Percentiles rank a stretch among this genome's conserved stretches.
Evolutionary conservation across 768 basidiomycete genomes (phyloP).

Genomic region (Russula vinacea): DNA sequence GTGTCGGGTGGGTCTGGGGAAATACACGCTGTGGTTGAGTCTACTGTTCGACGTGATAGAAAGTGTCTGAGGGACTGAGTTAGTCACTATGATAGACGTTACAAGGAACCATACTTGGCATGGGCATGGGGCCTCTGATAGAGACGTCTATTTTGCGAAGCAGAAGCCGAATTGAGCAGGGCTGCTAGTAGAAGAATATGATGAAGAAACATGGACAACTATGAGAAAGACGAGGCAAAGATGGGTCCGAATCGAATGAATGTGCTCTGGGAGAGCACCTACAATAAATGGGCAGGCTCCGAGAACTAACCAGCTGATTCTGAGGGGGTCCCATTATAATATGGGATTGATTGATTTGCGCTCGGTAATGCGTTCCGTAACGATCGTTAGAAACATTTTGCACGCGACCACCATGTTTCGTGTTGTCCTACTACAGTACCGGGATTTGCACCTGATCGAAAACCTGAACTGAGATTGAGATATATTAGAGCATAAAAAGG

Average conservation of each 20-base stretch:
- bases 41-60: neutral
- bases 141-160: neutral
- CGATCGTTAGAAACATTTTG: neutral
- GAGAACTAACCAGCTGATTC: neutral
- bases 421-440: too few species aligned
- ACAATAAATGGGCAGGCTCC: neutral
- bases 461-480: too few species aligned
- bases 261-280: neutral
- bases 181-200: neutral
- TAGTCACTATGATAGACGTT: neutral
- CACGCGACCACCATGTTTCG: too few species aligned
- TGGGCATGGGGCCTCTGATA: neutral
- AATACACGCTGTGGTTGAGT: slow-evolving; percentile 31
- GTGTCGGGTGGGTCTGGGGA: slow-evolving; percentile 56
- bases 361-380: neutral
- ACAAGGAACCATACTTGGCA: neutral
- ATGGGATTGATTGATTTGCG: neutral
- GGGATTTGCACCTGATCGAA: too few species aligned
- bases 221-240: neutral
- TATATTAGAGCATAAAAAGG: too few species aligned
- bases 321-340: neutral
- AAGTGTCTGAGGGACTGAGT: slow-evolving; percentile 1
- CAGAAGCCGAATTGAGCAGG: neutral
- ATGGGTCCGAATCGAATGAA: neutral
- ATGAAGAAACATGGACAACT: slow-evolving; percentile 1